Conservation (phyloP, 306 rosid genomes). For the Hippophae gyantsensis region DNA sequence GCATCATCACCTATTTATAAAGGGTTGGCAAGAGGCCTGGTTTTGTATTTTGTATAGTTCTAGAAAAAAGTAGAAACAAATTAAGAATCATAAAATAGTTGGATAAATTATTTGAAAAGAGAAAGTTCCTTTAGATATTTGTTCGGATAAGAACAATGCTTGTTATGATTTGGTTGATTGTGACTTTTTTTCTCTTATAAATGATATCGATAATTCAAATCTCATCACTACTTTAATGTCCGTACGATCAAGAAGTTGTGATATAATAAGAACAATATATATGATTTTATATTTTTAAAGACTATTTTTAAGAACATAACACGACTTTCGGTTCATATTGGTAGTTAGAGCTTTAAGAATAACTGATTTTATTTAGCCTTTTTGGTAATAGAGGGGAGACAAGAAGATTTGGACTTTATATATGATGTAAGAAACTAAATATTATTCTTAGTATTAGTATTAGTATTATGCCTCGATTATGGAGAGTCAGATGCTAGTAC, state of each 20-base stretch:
- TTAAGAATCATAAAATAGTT: conserved; percentile 13
- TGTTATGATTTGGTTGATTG: conserved; percentile 52
- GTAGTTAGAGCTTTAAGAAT: conserved; percentile 28
- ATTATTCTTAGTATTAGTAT: conserved; percentile 2
- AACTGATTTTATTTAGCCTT: conserved; percentile 10
- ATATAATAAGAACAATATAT: conserved; percentile 35
- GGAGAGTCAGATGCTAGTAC: conserved; percentile 21
- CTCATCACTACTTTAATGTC: conserved; percentile 11
- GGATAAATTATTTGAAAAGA: conserved; percentile 25
- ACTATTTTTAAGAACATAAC: neutral
- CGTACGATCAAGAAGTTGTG: conserved; percentile 13
- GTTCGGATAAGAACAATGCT: conserved; percentile 76
- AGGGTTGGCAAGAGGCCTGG: neutral
- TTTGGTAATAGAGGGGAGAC: conserved; percentile 2
- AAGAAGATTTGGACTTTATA: conserved; percentile 8
- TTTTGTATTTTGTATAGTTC: conserved; percentile 30
- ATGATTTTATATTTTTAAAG: neutral
- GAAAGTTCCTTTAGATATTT: conserved; percentile 60
- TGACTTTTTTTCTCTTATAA: conserved; percentile 19
- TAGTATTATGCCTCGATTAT: neutral
- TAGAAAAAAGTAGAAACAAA: conserved; percentile 15
- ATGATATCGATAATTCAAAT: neutral
- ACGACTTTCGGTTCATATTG: conserved; percentile 33
- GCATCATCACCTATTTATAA: too few relatives aligned
- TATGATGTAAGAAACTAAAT: neutral